A percentile compares a stretch with the other conserved stretches of the same genome.
These are phyloP conservation scores for Tolypocladium paradoxum DNA, from an alignment of 2,329 filamentous ascomycete genomes.

Conservation along the genomic window DNA sequence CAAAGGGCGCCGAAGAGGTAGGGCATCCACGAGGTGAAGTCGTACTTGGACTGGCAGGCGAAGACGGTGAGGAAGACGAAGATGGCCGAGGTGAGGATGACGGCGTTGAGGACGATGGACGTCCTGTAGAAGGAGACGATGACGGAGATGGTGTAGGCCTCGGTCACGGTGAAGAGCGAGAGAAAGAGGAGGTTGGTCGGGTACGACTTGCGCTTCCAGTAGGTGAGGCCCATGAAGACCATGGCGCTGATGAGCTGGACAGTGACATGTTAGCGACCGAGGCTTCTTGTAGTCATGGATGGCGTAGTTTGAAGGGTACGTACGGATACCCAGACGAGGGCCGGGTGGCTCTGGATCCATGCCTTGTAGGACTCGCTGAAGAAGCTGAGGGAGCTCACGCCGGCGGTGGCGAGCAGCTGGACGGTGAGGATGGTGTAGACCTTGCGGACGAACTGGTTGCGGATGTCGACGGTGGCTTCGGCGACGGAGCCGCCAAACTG, in stretches of 20 bases:
- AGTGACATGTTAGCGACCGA: constrained; percentile 8
- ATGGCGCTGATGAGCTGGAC: constrained; percentile 64
- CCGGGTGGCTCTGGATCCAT: constrained; percentile 80
- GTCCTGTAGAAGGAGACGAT: constrained; percentile 85
- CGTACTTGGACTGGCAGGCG: constrained; percentile 95
- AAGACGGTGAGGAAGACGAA: constrained; percentile 75
- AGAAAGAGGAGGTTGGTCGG: constrained; percentile 93
- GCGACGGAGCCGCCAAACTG: constrained; percentile 88
- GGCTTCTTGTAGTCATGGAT: neutral
- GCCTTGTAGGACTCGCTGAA: constrained; percentile 65
- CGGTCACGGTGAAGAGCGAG: constrained; percentile 75
- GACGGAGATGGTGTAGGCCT: constrained; percentile 89
- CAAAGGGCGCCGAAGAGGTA: constrained; percentile 88
- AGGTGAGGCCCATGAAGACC: constrained; percentile 76
- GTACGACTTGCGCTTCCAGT: constrained; percentile 93
- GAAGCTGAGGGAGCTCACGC: constrained; percentile 76
- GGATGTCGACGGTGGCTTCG: constrained; percentile 89
- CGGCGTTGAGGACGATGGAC: constrained; percentile 77
- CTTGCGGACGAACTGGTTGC: constrained; percentile 94
- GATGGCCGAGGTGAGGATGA: constrained; percentile 76
- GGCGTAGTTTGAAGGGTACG: constrained; percentile 13
- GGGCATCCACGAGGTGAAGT: constrained; percentile 95
- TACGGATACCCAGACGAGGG: constrained; percentile 76
- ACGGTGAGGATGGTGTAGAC: constrained; percentile 97
- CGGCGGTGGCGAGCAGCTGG: constrained; percentile 76